Evolutionary conservation across 73 alveolate species (phyloP).

Genomic region (Paraurostyla sp.): DNA sequence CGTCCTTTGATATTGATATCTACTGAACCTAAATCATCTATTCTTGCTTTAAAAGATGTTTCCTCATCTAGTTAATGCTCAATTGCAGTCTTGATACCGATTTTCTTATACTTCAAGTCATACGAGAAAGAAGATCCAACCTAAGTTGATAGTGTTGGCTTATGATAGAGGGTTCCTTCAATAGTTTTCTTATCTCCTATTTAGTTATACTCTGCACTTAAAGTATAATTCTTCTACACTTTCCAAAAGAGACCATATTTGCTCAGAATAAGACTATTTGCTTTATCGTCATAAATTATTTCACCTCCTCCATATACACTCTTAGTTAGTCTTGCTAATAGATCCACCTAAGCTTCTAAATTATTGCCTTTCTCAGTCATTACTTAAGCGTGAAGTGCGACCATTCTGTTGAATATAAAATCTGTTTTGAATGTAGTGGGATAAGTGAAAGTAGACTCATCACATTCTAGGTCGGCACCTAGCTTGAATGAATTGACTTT

Average conservation of each 20-base stretch:
- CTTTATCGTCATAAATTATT: slow-evolving; percentile 36
- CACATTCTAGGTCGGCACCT: slow-evolving; percentile 30
- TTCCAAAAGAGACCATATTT: slow-evolving; percentile 26
- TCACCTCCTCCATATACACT: slow-evolving; percentile 24
- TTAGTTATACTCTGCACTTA: not conserved
- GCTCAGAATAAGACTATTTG: not conserved
- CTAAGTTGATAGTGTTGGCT: not conserved
- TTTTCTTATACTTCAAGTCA: not conserved
- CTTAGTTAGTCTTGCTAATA: not conserved
- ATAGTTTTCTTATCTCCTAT: slow-evolving; percentile 8
- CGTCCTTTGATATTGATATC: not conserved
- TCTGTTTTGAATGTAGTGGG: slow-evolving; percentile 12
- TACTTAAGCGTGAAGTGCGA: slow-evolving; percentile 6
- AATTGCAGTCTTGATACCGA: not conserved
- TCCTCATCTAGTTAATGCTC: not conserved
- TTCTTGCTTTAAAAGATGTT: slow-evolving; percentile 2
- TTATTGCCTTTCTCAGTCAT: not conserved
- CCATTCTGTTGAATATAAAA: not conserved
- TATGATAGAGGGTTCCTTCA: not conserved
- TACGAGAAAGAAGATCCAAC: not conserved
- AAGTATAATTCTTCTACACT: not conserved
- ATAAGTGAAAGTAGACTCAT: not conserved
- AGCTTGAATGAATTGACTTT: not conserved
- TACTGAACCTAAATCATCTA: not conserved
- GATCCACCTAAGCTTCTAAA: not conserved